Evolutionary conservation across 805 yeast genomes (phyloP), one percentile per base, ranked within the genome.

Genomic region (Zygosaccharomyces siamensis): DNA sequence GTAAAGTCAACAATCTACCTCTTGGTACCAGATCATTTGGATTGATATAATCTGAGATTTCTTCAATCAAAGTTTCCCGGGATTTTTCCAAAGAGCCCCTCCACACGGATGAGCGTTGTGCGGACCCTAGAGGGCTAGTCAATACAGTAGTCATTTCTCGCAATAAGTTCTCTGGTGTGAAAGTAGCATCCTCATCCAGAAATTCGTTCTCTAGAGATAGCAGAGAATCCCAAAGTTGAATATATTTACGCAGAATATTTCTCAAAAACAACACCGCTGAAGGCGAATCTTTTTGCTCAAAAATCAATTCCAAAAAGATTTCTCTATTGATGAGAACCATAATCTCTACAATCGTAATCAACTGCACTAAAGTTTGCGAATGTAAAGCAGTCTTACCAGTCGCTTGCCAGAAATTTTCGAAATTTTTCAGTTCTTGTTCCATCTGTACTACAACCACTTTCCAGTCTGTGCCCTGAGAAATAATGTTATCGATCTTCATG

Each of bases 1-100:
- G 56, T 23, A 83, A 60, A 4, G 76, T 69, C 16, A 76, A 69
- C 7, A 83, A 61, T 27, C 87, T 66, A 26, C 71, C 72, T 43
- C 76, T 72, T 0, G 87, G 82, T 3, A 79, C 74, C 67, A 78
- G 65, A 44, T 74, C 75, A 45, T 75, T 71, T 0, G 85, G 77
- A 11, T 81, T 74, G 16, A 83, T 70, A 54, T 69, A 69, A 31
- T 64, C 59, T 32, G 78, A 69, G 1, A 83, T 70, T 35, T 72
- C 70, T 7, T 67, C 62, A 6, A 78, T 60, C 30, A 81, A 54
- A 5, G 55, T 37, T 10, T 60, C 58, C 48, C 86, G 66, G 7
- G 84, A 72, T 6, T 48, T 42, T 10, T 51, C 53, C 3, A 52
- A 49, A 5, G 64, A 56, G 1, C 65, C 66, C 7, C 59, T 49